Base-by-base conservation (phyloP, 2,329 filamentous ascomycete species). In the Colletotrichum gloeosporioides region DNA sequence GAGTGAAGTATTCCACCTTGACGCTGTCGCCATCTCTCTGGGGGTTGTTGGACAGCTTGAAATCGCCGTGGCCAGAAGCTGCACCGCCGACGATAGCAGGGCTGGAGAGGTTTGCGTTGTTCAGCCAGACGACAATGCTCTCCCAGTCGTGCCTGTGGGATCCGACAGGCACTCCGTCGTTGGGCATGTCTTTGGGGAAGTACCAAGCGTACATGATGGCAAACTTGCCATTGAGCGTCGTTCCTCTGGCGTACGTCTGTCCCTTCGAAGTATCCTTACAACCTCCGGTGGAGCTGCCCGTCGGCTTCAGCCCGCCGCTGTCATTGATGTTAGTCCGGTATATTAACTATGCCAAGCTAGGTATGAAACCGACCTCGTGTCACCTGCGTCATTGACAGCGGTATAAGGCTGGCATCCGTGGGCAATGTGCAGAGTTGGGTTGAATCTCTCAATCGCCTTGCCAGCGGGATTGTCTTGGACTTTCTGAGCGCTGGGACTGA, bases 201-300 rank as follows among this genome's bases (percentile, higher is more conserved):
- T 87, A 88, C 86, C 86, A 87, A 7, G 84, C 80, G 78, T 87
- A 87, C 85, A 87, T 86, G 77, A 87, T 83, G 67, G 80, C 83
- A 64, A 82, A 83, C 61, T 80, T 78, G 59, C 77, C 80, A 16
- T 82, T 81, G 75, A 79, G 31, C 76, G 73, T 5, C 76, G n/a
- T 78, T 22, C 80, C 81, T 15, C 86, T 82, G 27, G 82, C 83
- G 77, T 87, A 87, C 4, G 85, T 82, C 78, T 87, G 85, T 36
- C 85, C 85, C 16, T 80, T 82, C 76, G 67, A 81, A 1, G 68
- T 78, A 69, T 79, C 82, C 69, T 77, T 81, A 80, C 84, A 86
- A 73, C 79, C 81, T n/a, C 82, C 82, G 22, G 78, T 78, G 2
- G 80, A 77, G 25, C 72, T 73, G 15, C 85, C 85, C 8, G 77